These are phyloP conservation scores for Epichloe baconii DNA, from an alignment of 2,329 filamentous ascomycete species.

Conservation along the genomic window DNA sequence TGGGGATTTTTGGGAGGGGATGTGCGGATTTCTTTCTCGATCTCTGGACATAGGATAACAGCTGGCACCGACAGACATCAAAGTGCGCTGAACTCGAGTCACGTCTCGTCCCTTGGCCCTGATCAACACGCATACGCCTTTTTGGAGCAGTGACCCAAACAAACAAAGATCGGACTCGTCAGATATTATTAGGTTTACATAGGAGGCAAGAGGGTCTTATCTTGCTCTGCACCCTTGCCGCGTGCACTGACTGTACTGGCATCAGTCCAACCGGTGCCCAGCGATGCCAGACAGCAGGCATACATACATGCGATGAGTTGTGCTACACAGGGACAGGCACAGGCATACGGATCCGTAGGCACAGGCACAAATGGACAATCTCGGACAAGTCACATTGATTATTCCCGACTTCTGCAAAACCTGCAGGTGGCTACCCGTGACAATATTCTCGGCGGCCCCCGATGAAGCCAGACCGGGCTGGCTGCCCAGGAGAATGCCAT, in stretches of 20 bases:
- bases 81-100: no score
- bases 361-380: neutral
- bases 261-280: neutral
- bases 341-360: no score
- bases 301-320: neutral
- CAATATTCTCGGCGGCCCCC: neutral
- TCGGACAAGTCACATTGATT: neutral
- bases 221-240: neutral
- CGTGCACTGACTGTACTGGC: neutral
- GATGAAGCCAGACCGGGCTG: neutral
- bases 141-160: no score
- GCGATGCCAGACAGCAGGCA: neutral
- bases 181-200: no score
- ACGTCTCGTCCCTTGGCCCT: no score
- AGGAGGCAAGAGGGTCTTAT: neutral
- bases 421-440: neutral
- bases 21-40: no score
- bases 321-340: neutral
- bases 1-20: neutral
- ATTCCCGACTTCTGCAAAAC: neutral
- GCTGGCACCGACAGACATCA: no score
- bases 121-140: no score
- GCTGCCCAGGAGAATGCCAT: neutral
- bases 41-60: no score
- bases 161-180: no score